These are phyloP conservation scores for Kodamaea lidongshanica DNA, from an alignment of 805 yeast species.

Conservation along the genomic window DNA sequence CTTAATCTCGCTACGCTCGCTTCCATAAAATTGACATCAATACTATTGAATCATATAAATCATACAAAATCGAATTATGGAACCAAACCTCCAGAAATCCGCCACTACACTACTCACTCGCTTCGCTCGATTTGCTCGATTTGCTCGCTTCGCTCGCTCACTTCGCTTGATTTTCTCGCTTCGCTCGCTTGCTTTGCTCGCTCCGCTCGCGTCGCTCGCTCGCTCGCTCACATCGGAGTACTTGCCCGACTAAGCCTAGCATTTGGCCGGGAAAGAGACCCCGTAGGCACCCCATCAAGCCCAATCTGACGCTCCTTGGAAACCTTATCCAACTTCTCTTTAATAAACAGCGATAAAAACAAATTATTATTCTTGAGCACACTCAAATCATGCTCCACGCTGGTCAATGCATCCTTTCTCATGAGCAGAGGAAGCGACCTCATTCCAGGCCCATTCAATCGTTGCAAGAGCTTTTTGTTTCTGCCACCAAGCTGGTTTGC, in stretches of 20 bases:
- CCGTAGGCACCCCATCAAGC: constrained; percentile 23
- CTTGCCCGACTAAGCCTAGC: constrained; percentile 35
- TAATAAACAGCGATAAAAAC: constrained; percentile 23
- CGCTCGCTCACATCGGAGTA: constrained; percentile 26
- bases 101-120: too few species aligned
- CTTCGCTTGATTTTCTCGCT: too few species aligned
- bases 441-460: constrained; percentile 31
- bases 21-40: too few species aligned
- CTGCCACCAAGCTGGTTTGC: constrained; percentile 16
- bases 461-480: constrained; percentile 14
- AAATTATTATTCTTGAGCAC: constrained; percentile 23
- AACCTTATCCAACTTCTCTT: constrained; percentile 29
- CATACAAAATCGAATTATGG: too few species aligned
- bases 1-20: too few species aligned
- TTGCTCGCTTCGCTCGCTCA: too few species aligned
- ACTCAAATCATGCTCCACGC: constrained; percentile 21
- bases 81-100: constrained; percentile 1
- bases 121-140: too few species aligned
- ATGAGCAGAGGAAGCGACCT: constrained; percentile 29
- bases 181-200: too few species aligned
- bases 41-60: too few species aligned
- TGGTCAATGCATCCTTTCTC: constrained; percentile 27
- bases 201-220: background rate
- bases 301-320: constrained; percentile 28
- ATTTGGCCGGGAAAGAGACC: constrained; percentile 27